Percentiles rank a stretch among this genome's conserved stretches.
phyloP scores from a whole-genome alignment of 139 green algal genomes.

The Chlorella sp. region DNA sequence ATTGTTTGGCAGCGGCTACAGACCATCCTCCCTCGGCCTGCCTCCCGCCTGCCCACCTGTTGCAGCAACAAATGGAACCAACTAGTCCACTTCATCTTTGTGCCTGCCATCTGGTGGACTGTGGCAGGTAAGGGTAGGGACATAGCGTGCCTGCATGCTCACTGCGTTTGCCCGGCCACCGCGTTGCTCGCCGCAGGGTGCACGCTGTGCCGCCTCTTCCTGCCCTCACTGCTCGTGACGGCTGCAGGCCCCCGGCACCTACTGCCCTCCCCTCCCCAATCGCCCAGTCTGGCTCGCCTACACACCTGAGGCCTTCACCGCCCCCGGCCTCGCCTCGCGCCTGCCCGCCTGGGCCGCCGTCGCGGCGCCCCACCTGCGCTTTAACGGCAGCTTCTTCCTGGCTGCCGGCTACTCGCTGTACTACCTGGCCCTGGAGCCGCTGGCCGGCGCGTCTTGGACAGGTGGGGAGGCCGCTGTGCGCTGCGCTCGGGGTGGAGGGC shows the following conservation, averaged over 20 bases:
- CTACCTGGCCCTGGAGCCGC: conserved; percentile 73
- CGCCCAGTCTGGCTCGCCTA: conserved; percentile 64
- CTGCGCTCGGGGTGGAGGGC: too few species aligned
- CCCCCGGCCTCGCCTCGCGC: conserved; percentile 18
- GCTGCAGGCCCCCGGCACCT: too few species aligned
- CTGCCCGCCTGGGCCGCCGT: conserved; percentile 12
- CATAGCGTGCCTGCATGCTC: background rate
- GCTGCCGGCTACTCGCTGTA: conserved; percentile 54
- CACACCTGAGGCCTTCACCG: conserved; percentile 26
- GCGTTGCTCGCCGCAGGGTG: background rate
- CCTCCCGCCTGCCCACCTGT: background rate
- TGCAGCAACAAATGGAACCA: conserved; percentile 72
- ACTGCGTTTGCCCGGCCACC: background rate
- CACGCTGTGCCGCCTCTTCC: too few species aligned
- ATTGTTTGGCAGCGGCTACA: background rate
- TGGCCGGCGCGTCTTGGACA: conserved; percentile 78
- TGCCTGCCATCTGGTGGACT: conserved; percentile 77
- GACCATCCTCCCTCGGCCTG: background rate
- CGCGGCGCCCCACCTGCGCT: conserved; percentile 14
- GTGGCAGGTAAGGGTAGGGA: conserved; percentile 5
- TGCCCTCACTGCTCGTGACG: too few species aligned
- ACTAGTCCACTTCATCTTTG: conserved; percentile 85
- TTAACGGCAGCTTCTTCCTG: conserved; percentile 48
- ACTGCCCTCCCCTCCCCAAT: background rate
- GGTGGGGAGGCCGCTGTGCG: conserved; percentile 1